These are phyloP conservation scores for Harrya chromipes DNA, from an alignment of 768 basidiomycete genomes.

Conservation along the genomic window DNA sequence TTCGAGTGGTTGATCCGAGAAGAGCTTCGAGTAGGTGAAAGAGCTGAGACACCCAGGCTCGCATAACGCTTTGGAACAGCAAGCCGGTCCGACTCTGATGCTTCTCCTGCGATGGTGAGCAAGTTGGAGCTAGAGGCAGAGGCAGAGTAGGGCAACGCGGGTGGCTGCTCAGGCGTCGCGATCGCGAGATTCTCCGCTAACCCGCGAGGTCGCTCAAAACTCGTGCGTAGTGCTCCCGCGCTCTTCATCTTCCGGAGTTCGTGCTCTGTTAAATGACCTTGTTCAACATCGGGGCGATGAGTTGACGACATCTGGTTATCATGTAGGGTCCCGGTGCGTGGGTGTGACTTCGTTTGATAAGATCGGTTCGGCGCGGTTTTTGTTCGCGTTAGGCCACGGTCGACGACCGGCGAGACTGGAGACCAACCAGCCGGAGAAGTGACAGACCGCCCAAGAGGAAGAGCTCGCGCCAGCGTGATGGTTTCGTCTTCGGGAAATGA, in stretches of 20 bases:
- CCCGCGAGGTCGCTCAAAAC: conserved; percentile 27
- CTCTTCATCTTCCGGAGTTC: conserved; percentile 85
- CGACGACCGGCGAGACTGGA: conserved; percentile 16
- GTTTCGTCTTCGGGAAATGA: conserved; percentile 62
- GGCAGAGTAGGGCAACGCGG: conserved; percentile 48
- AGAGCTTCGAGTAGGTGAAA: conserved; percentile 32
- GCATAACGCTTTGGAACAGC: conserved; percentile 57
- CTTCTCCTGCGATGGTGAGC: conserved; percentile 34
- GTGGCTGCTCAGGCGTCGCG: conserved; percentile 39
- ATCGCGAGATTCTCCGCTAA: conserved; percentile 25
- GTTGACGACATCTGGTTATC: conserved; percentile 19
- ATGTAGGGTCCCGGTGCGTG: conserved; percentile 29
- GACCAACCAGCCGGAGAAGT: conserved; percentile 45
- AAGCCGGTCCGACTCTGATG: conserved; percentile 36
- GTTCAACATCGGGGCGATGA: conserved; percentile 36
- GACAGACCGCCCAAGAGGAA: conserved; percentile 48
- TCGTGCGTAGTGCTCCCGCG: conserved; percentile 68
- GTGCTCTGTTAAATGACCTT: conserved; percentile 41
- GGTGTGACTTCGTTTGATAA: conserved; percentile 45
- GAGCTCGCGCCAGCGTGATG: conserved; percentile 61
- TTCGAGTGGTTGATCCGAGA: conserved; percentile 39
- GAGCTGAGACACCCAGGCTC: conserved; percentile 54
- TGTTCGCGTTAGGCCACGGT: conserved; percentile 60
- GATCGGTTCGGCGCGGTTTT: conserved; percentile 68
- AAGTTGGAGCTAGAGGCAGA: conserved; percentile 74